A percentile compares a stretch with the other conserved stretches of the same genome.
Conservation (phyloP, 1,139 yeast species). For the Debaryomyces nepalensis region DNA sequence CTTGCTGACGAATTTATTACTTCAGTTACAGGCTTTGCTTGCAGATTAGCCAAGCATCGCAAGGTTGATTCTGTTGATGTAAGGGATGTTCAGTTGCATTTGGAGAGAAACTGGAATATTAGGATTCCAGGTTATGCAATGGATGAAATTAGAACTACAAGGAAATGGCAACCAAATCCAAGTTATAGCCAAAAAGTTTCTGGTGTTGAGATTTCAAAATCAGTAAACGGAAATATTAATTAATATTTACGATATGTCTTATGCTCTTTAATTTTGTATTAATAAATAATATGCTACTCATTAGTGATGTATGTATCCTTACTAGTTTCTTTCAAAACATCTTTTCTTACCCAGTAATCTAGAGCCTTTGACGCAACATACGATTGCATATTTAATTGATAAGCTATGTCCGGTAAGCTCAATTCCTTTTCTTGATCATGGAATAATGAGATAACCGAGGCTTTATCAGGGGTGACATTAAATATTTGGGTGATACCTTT, state of each 20-base stretch:
- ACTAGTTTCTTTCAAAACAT: conserved; percentile 46
- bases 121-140: conserved; percentile 91
- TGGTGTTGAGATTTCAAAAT: conserved; percentile 56
- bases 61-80: conserved; percentile 88
- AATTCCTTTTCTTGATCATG: conserved; percentile 37
- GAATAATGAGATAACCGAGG: conserved; percentile 64
- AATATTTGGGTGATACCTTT: conserved; percentile 44
- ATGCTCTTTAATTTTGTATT: not conserved
- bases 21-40: conserved; percentile 89
- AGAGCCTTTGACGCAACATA: conserved; percentile 46
- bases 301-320: conserved; percentile 30
- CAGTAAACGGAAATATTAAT: conserved; percentile 30
- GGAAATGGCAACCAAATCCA: conserved; percentile 79
- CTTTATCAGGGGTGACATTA: conserved; percentile 71
- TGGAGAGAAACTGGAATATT: conserved; percentile 95
- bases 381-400: conserved; percentile 39
- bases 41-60: conserved; percentile 92
- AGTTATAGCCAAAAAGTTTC: conserved; percentile 72
- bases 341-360: conserved; percentile 60
- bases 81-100: conserved; percentile 86
- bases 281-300: conserved; percentile 16
- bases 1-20: conserved; percentile 95
- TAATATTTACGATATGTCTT: conserved; percentile 10
- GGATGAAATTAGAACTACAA: conserved; percentile 84
- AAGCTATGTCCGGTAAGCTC: conserved; percentile 31